Evolutionary conservation across 2,329 filamentous ascomycete genomes (phyloP), one percentile per base, ranked within the genome.

Genomic region (Pseudodiploospora longispora): DNA sequence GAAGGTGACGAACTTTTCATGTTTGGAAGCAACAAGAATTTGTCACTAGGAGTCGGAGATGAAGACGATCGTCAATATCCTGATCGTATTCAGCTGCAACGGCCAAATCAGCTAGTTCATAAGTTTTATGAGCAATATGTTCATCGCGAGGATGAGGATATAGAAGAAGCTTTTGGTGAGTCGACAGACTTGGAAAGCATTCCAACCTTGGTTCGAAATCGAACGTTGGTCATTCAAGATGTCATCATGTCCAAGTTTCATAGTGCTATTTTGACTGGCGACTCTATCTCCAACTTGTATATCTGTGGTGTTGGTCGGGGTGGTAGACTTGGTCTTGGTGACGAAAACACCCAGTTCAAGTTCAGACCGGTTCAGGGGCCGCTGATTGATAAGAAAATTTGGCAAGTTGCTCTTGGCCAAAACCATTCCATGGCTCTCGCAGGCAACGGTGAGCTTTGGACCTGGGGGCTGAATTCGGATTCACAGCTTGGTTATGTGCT

Each of bases 11-110:
- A 98, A 59, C 69, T 96, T 1, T 97, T 88, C 57, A 84, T 88
- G 1, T 96, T 97, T 64, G 93, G 93, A 40, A 97, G 90, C 65
- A 98, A 96, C 66, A 94, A 93, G 59, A 98, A 98, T 54, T 67
- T 95, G 7, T 93, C 87, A 0, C 76, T 98, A 27, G 93, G 93
- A 1, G 83, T 97, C 48, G 90, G 90, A n/a, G 90, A 98, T 59
- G 85, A 94, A 56, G 89, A 96, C 60, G 91, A 98, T 59, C 82
- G 93, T 3, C 90, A 97, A 51, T 95, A 85, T 56, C 93, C 93
- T 0, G 93, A 97, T 61, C 84, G 88, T 7, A 80, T 96, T 8
- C 70, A 74, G 30, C 64, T 97, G 31, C 78, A 80, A 44, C 80
- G 91, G 10, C 88, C 93, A 0, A 82, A 87, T 27, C 80, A 87